Base-by-base conservation (phyloP, 2,329 filamentous ascomycete species). In the Myotisia sp. region DNA sequence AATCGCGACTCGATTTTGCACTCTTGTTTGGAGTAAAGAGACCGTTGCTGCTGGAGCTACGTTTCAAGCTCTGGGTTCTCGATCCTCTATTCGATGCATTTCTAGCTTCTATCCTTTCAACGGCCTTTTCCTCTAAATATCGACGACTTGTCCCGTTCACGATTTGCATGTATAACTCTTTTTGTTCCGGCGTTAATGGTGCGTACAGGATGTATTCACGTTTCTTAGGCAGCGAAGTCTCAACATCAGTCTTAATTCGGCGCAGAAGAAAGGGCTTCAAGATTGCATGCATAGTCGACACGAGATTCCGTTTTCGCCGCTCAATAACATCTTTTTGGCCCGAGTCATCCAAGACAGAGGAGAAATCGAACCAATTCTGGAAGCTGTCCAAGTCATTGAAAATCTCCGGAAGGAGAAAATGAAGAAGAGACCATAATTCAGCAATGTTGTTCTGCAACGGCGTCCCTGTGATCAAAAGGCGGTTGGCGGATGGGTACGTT, bases 341-440 rank as follows among this genome's bases (percentile, higher is more conserved):
- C 22, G 79, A 69, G 44, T 86, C 83, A 39, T 95, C 83, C 36
- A 92, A 74, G 1, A 98, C 67, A 5, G 85, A 86, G 0, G 82
- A 90, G 47, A 98, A 98, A 54, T 98, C 87, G 42, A 98, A 98
- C 86, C 87, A 95, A 1, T 76, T 76, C 50, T 94, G 83, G 38
- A 98, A 98, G 0, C 82, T 84, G 29, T 92, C 83, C 55, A 92
- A 77, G 47, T 93, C 82, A 29, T 86, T 84, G 47, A 98, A 98
- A 20, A 94, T 86, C 24, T 81, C 81, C 0, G 87, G 90, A 30
- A 95, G 70, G 0, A 98, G 64, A 48, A 98, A 98, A 49, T 98
- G 86, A 0, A 98, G 68, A 0, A 98, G 59, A 0, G 87, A 93
- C 90, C 90, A 98, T 0, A 98, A 60, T 49, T 98, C 90, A 8